Base-by-base conservation (phyloP, 495 filamentous ascomycete species). In the Poronia punctata region DNA sequence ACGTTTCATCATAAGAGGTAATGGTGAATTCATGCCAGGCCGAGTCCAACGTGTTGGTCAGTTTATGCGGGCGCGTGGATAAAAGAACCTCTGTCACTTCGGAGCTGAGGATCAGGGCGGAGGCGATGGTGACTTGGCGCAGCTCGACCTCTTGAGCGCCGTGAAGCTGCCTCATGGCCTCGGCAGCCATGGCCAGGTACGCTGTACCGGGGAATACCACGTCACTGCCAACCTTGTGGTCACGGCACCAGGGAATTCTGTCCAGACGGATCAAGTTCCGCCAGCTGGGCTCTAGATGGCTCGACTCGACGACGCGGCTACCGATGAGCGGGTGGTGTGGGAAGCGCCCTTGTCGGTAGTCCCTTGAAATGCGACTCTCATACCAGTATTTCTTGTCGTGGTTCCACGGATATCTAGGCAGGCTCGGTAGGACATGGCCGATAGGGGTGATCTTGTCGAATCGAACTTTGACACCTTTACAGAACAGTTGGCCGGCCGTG, bases 351-450 rank as follows among this genome's bases (percentile, higher is more conserved):
- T 57, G 43, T 2, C 73, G 56, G 52, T 69, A 74, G 7, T 70
- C 61, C 16, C 49, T 37, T 3, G 46, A 51, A 6, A 70, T 27
- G 4, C 70, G 61, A 10, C 46, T 62, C 48, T 80, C 75, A 25
- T 45, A 40, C 71, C 72, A 78, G 36, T 65, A 60, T 14, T 32
- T 25, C 1, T 28, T 30, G 0, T 57, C 49, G 26, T 68, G 61
- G 7, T 73, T 39, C 74, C 74, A 79, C 0, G 69, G 59, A 30
- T 79, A 79, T 3, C 50, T 19, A n/a, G 65, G 68, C 12, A 78
- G 45, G n/a, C 67, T 59, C 3, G 54, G 11, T 0, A 75, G 27
- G 2, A 59, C 41, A 12, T 45, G 49, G 7, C 59, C 61, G 0
- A 1, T 5, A 2, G 42, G 43, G 17, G 19, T 53, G 2, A 65